Evolutionary conservation across 202 grass and related monocot genomes (phyloP), one percentile per base, ranked within the genome.

Genomic region (Setaria viridis): DNA sequence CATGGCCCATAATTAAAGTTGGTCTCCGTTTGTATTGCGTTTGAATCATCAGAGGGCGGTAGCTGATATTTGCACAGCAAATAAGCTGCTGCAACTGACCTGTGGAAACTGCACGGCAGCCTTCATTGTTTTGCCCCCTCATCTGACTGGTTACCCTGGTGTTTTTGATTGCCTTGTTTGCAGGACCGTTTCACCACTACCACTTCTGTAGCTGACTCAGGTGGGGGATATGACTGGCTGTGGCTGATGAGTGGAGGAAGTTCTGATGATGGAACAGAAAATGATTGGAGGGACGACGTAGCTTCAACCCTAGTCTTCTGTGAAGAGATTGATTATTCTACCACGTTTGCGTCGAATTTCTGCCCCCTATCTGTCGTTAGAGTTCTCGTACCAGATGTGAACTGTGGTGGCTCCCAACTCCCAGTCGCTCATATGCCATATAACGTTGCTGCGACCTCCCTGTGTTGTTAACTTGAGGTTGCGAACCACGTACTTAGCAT

Each of bases 121-220:
- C 21, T 68, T 56, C 3, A 0, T 39, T 57, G 45, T 39, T 57
- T 42, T 62, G 7, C 21, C 12, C 2, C 51, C 12, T 45, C 21
- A 32, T 58, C 67, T 76, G 58, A 76, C 62, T 67, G 39, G 7
- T 30, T 68, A 20, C 63, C 19, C 20, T 37, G 45, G 10, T 76
- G 70, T 74, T 83, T 83, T 74, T 25, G 32, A 49, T 76, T 85
- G 62, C 16, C 48, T 16, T 85, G 32, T 75, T 81, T 81, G 50
- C 78, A 82, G 85, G 41, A 82, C 74, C 30, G 17, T 76, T 76
- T 46, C 4, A 9, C 50, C 54, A 45, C 68, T 54, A 43, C 85
- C 25, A 54, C 75, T 70, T 42, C 33, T 15, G 30, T 32, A 59
- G 60, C 70, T 87, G 70, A 58, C 60, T 20, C 39, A 39, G 33